Evolutionary conservation across 805 yeast species (phyloP), one percentile per base, ranked within the genome.

Genomic region (Wickerhamomyces tratensis): DNA sequence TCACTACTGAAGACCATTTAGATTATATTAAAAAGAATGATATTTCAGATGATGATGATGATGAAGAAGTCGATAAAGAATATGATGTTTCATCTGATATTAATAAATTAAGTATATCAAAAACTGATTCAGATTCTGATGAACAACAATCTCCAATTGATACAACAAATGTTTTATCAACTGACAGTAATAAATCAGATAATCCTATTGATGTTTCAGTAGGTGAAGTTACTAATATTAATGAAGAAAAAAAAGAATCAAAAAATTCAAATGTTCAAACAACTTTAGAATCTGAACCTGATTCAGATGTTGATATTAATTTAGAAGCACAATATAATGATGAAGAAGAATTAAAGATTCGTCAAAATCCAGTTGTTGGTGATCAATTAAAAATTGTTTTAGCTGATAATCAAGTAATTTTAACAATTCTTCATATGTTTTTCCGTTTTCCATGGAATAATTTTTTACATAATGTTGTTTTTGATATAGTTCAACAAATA

Each of bases 381-480:
- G 98, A 93, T 59, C 72, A 69, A 49, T 76, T 89, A 56, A 93
- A 93, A 61, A 84, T 87, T 39, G 80, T 86, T 42, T 67, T 93
- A 25, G 75, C 79, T 45, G 96, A 93, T 56, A 79, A 77, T 59
- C 72, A 74, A 33, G 77, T 87, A 45, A 70, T 89, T 31, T 65
- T 76, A 20, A 73, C 77, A 25, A 79, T 89, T n/a, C 64, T 88
- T 26, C 63, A 72, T 27, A 78, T 84, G 72, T 86, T 93, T 56
- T 80, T 89, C 61, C 67, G 73, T 46, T 87, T 81, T 61, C 96
- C 98, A 7, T 93, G 98, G 98, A 93, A 93, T 61, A 93, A 93
- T 58, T 93, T 93, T 57, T 74, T 93, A 69, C 98, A 93, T 62
- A 93, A 91, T 56, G 98, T 93, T 44, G 96, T 93, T 8, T 93